Conservation (phyloP, 2,329 filamentous ascomycete genomes). For the Penicillium hesseltinei region DNA sequence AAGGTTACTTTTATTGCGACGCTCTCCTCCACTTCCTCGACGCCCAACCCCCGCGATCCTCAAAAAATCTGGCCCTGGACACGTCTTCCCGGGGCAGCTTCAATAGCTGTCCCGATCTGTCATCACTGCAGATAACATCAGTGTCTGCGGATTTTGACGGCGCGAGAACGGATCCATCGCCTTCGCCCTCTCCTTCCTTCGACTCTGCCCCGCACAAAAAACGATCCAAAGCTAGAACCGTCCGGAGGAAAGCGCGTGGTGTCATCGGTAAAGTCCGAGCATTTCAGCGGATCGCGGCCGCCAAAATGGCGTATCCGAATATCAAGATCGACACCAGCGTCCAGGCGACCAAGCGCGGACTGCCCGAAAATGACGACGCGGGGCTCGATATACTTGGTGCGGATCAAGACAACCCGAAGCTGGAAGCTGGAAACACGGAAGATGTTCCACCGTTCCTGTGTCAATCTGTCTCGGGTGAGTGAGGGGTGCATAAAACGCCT, state of each 20-base stretch:
- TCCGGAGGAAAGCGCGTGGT: conserved; percentile 41
- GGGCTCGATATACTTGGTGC: conserved; percentile 26
- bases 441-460: conserved; percentile 40
- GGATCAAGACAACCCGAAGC: conserved; percentile 29
- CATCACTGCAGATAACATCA: conserved; percentile 35
- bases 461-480: conserved; percentile 40
- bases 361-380: conserved; percentile 37
- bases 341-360: conserved; percentile 39
- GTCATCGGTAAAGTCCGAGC: conserved; percentile 43
- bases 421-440: conserved; percentile 32
- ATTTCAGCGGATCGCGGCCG: conserved; percentile 40
- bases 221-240: conserved; percentile 34
- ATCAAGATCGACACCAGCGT: conserved; percentile 43
- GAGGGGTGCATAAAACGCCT: conserved; percentile 17
- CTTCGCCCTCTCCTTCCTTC: conserved; percentile 30
- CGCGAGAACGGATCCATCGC: conserved; percentile 31
- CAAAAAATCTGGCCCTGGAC: conserved; percentile 43
- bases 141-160: conserved; percentile 24
- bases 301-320: conserved; percentile 43
- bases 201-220: conserved; percentile 33
- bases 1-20: conserved; percentile 21
- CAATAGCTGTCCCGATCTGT: conserved; percentile 45
- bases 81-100: conserved; percentile 41
- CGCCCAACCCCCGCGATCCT: conserved; percentile 26
- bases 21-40: conserved; percentile 16